Base-by-base conservation (phyloP, 192 early-diverging fungal genomes). In the Diversispora eburnea region DNA sequence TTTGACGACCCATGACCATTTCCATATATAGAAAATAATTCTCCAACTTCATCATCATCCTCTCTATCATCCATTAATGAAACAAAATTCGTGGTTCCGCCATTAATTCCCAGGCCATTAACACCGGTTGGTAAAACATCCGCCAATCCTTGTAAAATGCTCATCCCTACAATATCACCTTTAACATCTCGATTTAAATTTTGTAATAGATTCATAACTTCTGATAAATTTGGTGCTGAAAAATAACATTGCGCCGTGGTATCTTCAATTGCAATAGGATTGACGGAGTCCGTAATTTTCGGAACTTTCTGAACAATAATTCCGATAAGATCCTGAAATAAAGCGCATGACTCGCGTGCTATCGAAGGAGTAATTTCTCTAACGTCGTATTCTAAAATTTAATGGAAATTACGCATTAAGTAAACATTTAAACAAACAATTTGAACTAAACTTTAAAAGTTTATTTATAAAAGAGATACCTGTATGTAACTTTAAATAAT, bases 311-410 rank as follows among this genome's bases (percentile, higher is more conserved):
- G 39, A 54, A 73, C 49, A 39, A 73, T 25, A 39, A 73, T 22
- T 52, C 72, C 72, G 8, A 73, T 73, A 43, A 73, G 59, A 47
- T 73, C 60, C 63, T 73, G 72, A 51, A 73, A 73, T 20, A 73
- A 55, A 10, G 58, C 47, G 22, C 48, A 63, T 17, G 60, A 62
- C 63, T 73, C 72, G 10, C 52, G 59, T 10, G 48, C 58, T 41
- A 73, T 51, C 48, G 52, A 42, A 17, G 43, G 43, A 15, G 61
- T 20, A n/a, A 73, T 63, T 51, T 63, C 72, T 63, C 33, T 48
- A 51, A 62, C 47, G 20, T 73, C 72, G 4, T 64, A 48, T 41
- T 63, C 72, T 73, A 51, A 69, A 19, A 10, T 13, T 19, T 56
- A 22, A 69, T 33, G 15, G 19, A 10, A 47, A 8, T 20, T 15